Evolutionary conservation across 1,139 yeast genomes (phyloP).

Genomic region (Geotrichum siamense): DNA sequence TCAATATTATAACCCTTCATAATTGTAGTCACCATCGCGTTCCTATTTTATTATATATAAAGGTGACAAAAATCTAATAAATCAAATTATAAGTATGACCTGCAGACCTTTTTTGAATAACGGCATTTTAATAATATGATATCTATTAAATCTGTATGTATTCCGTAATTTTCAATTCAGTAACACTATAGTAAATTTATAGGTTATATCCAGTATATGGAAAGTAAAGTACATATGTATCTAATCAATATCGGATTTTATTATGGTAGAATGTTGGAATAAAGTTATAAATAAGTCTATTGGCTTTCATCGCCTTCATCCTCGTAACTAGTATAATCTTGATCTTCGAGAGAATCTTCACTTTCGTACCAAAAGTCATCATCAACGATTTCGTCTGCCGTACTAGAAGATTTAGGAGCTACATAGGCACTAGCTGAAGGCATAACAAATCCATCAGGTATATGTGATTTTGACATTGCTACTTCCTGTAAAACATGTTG

Average conservation of each 20-base stretch:
- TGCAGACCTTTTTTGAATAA: too few species aligned
- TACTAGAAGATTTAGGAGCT: constrained; percentile 35
- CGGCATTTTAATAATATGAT: background rate
- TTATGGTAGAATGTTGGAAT: background rate
- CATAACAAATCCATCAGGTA: constrained; percentile 79
- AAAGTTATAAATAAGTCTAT: background rate
- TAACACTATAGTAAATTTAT: too few species aligned
- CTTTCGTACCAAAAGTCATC: constrained; percentile 85
- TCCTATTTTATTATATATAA: too few species aligned
- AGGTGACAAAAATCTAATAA: too few species aligned
- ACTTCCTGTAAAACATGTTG: constrained; percentile 78
- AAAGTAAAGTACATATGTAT: too few species aligned
- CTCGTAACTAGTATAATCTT: constrained; percentile 27
- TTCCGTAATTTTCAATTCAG: too few species aligned
- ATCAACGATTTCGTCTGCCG: constrained; percentile 62
- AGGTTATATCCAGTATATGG: too few species aligned
- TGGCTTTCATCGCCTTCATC: constrained; percentile 11
- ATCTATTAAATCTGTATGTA: too few species aligned
- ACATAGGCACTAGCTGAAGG: constrained; percentile 62
- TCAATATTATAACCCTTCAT: too few species aligned
- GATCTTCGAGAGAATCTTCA: constrained; percentile 50
- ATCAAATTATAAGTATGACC: constrained; percentile 32
- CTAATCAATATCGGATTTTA: constrained; percentile 1
- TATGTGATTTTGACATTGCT: constrained; percentile 70
- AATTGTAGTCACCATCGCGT: too few species aligned